These are phyloP conservation scores for Phytophthora crassamura DNA, from an alignment of 352 stramenopile genomes.

Conservation along the genomic window DNA sequence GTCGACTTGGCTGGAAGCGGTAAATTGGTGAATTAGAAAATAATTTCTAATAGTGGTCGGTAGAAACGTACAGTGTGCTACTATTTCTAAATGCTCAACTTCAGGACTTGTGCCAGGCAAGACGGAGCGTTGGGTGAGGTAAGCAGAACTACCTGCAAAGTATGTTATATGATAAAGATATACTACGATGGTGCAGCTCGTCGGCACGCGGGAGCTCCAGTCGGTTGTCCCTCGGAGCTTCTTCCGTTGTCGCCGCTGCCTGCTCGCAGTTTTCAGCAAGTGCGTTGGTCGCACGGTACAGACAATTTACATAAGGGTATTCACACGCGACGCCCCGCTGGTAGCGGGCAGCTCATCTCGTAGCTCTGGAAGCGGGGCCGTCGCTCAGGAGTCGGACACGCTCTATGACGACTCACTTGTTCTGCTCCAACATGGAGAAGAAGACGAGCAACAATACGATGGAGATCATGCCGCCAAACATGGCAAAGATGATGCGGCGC, in stretches of 20 bases:
- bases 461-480: slow-evolving; percentile 75
- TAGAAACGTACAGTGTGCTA: too few species aligned
- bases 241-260: background rate
- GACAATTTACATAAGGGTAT: slow-evolving; percentile 35
- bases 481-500: slow-evolving; percentile 71
- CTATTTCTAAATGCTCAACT: too few species aligned
- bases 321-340: slow-evolving; percentile 6
- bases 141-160: slow-evolving; percentile 15
- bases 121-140: too few species aligned
- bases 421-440: slow-evolving; percentile 61
- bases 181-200: slow-evolving; percentile 19
- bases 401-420: slow-evolving; percentile 34
- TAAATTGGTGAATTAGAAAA: too few species aligned
- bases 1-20: slow-evolving; percentile 10
- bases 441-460: slow-evolving; percentile 76
- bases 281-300: slow-evolving; percentile 18
- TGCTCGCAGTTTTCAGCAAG: slow-evolving; percentile 22
- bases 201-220: slow-evolving; percentile 1
- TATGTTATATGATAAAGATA: slow-evolving; percentile 35
- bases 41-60: too few species aligned
- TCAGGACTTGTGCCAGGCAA: slow-evolving; percentile 2
- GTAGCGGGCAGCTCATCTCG: background rate
- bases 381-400: slow-evolving; percentile 8
- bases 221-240: background rate
- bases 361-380: slow-evolving; percentile 3